phyloP scores from a whole-genome alignment of 257 asterid species.

The Solanum neorickii region DNA sequence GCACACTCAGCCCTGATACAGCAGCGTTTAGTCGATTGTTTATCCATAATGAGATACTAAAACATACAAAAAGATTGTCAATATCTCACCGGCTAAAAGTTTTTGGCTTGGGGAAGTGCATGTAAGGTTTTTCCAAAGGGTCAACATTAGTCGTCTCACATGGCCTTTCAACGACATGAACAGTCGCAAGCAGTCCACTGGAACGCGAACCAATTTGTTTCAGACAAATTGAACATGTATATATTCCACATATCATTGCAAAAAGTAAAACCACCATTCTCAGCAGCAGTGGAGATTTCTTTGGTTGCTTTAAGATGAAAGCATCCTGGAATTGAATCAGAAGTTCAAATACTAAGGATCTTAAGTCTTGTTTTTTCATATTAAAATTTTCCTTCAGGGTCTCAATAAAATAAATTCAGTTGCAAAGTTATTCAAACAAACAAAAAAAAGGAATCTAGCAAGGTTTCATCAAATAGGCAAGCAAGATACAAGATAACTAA shows the following conservation, averaged over 20 bases:
- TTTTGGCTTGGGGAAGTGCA: constrained; percentile 74
- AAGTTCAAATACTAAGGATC: not conserved
- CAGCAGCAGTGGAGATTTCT: constrained; percentile 49
- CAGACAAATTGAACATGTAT: constrained; percentile 60
- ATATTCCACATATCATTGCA: constrained; percentile 72
- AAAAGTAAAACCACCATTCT: constrained; percentile 68
- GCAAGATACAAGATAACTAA: not conserved
- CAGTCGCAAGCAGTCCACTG: constrained; percentile 16
- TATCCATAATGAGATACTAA: not conserved
- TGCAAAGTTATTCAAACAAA: not conserved
- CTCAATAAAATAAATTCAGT: not conserved
- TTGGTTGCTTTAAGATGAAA: constrained; percentile 39
- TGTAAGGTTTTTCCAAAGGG: constrained; percentile 44
- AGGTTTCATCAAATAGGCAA: not conserved
- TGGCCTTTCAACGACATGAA: constrained; percentile 38
- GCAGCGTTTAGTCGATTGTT: not conserved
- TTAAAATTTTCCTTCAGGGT: not conserved
- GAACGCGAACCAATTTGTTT: constrained; percentile 43
- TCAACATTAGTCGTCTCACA: constrained; percentile 37
- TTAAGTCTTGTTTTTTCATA: too few species aligned
- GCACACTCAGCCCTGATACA: constrained; percentile 68
- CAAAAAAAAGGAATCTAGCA: not conserved
- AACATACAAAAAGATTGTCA: not conserved
- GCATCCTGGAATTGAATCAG: constrained; percentile 49
- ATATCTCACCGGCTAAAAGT: constrained; percentile 58